These are phyloP conservation scores for Chlamydomonas schloesseri DNA, from an alignment of 139 green algal species.

Conservation along the genomic window DNA sequence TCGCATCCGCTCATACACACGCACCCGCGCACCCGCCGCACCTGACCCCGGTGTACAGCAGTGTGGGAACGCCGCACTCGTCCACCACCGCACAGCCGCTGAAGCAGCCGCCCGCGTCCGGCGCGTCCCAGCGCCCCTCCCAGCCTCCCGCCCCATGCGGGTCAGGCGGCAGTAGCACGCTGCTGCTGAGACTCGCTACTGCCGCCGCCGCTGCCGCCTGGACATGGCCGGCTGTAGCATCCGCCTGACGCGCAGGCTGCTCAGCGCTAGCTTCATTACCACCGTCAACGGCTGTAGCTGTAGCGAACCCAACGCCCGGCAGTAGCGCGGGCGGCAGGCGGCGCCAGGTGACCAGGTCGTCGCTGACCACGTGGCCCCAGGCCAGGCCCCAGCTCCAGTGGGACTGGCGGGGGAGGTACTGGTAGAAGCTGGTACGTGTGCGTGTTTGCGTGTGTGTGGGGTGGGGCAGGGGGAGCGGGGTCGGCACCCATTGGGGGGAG, in stretches of 20 bases:
- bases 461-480: neutral
- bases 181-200: no score
- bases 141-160: no score
- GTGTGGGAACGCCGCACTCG: conserved; percentile 54
- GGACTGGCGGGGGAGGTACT: conserved; percentile 70
- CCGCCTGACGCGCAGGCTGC: no score
- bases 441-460: neutral
- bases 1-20: no score
- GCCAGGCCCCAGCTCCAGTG: conserved; percentile 88
- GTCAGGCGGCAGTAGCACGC: no score
- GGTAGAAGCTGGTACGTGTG: conserved; percentile 71
- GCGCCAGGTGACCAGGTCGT: conserved; percentile 70
- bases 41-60: conserved; percentile 81
- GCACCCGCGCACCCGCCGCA: no score
- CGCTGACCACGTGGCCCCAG: conserved; percentile 81
- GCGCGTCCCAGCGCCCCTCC: no score
- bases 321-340: conserved; percentile 18
- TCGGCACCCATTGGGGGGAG: no score
- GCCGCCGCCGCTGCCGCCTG: no score
- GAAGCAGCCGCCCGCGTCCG: conserved; percentile 74
- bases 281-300: no score
- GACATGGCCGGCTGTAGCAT: no score
- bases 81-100: conserved; percentile 67
- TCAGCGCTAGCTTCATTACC: no score
- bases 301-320: neutral